These are phyloP conservation scores for Gnetum montanum DNA, from an alignment of 75 land plant species.

Conservation along the genomic window DNA sequence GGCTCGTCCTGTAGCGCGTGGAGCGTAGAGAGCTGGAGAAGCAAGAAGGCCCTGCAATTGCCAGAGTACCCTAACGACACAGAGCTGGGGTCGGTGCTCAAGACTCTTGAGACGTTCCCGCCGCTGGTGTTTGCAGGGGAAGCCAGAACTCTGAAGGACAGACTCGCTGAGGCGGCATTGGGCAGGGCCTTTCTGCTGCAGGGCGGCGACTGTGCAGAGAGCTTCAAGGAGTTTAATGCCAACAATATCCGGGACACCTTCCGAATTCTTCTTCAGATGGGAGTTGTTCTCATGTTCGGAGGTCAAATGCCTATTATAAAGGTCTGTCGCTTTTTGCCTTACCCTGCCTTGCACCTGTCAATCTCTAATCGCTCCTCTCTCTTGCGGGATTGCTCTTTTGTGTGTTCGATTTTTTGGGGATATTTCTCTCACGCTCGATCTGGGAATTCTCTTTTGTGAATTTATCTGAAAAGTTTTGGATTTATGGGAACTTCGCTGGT, in stretches of 20 bases:
- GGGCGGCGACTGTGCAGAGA: conserved; percentile 52
- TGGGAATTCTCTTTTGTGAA: no score
- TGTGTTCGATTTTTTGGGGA: no score
- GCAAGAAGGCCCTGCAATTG: conserved; percentile 31
- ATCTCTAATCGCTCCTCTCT: no score
- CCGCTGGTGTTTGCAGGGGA: conserved; percentile 52
- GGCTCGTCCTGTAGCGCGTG: neutral
- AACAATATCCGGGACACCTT: conserved; percentile 46
- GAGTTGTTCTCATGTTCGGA: conserved; percentile 49
- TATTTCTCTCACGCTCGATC: no score
- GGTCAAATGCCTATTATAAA: conserved; percentile 51
- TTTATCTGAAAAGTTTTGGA: no score
- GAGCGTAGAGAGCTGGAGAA: conserved; percentile 21
- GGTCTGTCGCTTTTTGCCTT: conserved; percentile 7
- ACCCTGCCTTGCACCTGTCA: neutral
- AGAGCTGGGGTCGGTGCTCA: conserved; percentile 17
- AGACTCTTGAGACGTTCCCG: conserved; percentile 32
- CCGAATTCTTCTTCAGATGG: conserved; percentile 46
- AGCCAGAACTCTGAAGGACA: conserved; percentile 35
- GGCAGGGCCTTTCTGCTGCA: conserved; percentile 46
- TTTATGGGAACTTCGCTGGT: no score
- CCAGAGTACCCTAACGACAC: conserved; percentile 29
- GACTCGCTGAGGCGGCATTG: conserved; percentile 36
- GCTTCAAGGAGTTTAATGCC: conserved; percentile 48
- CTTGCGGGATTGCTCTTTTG: no score